Base-by-base conservation (phyloP, 129 eudicot genomes). In the Artemisia annua region DNA sequence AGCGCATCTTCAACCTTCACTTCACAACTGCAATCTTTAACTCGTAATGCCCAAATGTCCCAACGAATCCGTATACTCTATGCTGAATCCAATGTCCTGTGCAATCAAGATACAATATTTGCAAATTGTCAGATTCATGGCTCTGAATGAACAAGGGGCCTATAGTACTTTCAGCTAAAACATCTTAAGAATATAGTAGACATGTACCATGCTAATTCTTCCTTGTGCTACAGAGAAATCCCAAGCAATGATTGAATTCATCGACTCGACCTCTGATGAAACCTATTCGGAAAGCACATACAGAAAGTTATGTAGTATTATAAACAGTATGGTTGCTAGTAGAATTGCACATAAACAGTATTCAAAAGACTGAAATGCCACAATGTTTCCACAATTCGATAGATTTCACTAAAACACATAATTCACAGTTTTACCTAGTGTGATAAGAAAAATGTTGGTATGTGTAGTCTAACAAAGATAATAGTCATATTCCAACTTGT, bases 211-310 rank as follows among this genome's bases (percentile, higher is more conserved):
- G 81, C 67, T 86, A 73, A 88, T 24, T 69, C 78, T 91, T 50
- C 97, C 88, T 86, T 84, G 96, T 20, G 67, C 84, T 77, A 88
- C 15, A 64, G 97, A 81, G 82, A 91, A 91, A 80, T 91, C 97
- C 97, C 97, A 91, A 77, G 96, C 97, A 75, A 91, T 88, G 61
- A 86, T 88, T 49, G 96, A 91, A 74, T 91, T 91, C 70, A 86
- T 55, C 2, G 97, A 86, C 30, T 91, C 97, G 71, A 83, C 97
- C 35, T 61, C 70, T 70, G 89, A 63, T 52, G 85, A 78, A 22
- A 92, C 91, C 97, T 91, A 74, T 35, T 64, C 39, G 7, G 63
- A 16, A 46, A 73, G 5, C 68, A 73, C 20, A 65, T 5, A 58
- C 14, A 46, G 18, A 67, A 50, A 10, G 44, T 39, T 22, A 53